These are phyloP conservation scores for Ceratobasidium sp. DNA, from an alignment of 1,284 basidiomycete genomes.

Conservation along the genomic window DNA sequence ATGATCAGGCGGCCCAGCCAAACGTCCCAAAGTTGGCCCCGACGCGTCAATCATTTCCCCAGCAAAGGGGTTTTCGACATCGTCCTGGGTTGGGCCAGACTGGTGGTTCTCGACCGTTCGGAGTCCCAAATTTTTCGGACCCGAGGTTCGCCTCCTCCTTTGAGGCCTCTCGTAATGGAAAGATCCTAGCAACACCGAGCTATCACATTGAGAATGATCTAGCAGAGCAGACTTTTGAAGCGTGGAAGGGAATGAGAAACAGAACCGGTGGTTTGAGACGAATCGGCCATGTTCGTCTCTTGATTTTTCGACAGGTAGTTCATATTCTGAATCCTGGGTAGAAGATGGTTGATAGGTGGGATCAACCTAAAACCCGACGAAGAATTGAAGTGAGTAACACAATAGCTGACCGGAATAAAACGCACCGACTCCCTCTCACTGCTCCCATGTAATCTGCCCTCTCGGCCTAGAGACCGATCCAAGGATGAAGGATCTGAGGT, in stretches of 20 bases:
- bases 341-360: slow-evolving; percentile 10
- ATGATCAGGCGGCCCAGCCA: no score
- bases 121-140: background rate
- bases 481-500: slow-evolving; percentile 33
- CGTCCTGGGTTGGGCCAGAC: background rate
- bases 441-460: background rate
- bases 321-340: background rate
- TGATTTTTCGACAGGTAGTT: background rate
- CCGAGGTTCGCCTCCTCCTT: background rate
- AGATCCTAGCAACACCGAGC: background rate
- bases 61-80: no score
- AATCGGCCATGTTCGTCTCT: background rate
- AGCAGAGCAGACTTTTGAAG: background rate
- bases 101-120: background rate
- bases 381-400: background rate
- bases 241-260: background rate
- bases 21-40: no score
- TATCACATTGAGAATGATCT: background rate
- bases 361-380: background rate
- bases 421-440: background rate
- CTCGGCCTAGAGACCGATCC: slow-evolving; percentile 7
- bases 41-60: no score
- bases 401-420: background rate
- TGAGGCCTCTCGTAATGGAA: background rate
- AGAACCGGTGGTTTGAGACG: background rate